phyloP scores from a whole-genome alignment of 352 stramenopile genomes.

The Phytophthora boehmeriae region DNA sequence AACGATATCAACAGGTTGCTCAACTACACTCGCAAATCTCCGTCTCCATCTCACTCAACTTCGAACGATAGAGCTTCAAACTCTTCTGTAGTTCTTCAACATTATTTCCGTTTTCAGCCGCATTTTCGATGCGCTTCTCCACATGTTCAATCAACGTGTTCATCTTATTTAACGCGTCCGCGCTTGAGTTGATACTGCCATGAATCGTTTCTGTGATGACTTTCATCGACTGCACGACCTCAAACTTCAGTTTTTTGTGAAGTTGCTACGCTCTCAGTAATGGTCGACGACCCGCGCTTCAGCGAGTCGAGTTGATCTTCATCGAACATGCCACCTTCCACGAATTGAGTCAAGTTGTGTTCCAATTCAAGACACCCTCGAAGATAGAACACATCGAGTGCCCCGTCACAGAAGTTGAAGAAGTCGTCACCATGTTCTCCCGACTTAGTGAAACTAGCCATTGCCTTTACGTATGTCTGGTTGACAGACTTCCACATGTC shows the following conservation, averaged over 20 bases:
- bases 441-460: background rate
- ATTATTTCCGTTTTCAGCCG: background rate
- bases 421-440: conserved; percentile 9
- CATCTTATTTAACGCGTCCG: background rate
- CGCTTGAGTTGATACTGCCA: background rate
- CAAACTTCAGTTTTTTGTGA: background rate
- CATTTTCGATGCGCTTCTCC: background rate
- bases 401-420: background rate
- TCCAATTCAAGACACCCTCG: conserved; percentile 14
- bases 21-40: background rate
- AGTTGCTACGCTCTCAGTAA: background rate
- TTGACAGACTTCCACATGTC: conserved; percentile 1
- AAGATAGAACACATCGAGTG: conserved; percentile 9
- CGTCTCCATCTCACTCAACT: background rate
- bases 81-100: background rate
- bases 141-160: background rate
- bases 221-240: background rate
- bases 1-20: too few relatives aligned
- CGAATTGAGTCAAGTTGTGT: conserved; percentile 7
- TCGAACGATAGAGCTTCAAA: background rate
- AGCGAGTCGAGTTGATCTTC: conserved; percentile 13
- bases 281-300: background rate
- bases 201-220: background rate
- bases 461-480: background rate
- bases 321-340: conserved; percentile 5